Percentiles rank a stretch among this genome's conserved stretches.
These are phyloP conservation scores for Heliamphora pulchella DNA, from an alignment of 179 eudicot species.

Conservation along the genomic window DNA sequence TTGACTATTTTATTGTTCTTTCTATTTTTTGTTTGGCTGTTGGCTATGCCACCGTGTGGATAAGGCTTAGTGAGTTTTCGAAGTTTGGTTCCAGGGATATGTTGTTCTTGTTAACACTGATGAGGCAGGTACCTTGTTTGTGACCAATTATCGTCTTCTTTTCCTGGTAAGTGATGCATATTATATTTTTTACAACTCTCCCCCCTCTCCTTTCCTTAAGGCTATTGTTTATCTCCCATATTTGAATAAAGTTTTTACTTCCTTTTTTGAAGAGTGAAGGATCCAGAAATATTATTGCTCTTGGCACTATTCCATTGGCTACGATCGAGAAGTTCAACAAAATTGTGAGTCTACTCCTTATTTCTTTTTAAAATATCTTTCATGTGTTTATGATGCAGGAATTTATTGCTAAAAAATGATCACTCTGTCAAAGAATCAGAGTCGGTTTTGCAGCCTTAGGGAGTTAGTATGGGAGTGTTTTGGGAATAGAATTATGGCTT, in stretches of 20 bases:
- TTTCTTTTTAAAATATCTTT: neutral
- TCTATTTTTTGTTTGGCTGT: neutral
- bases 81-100: slow-evolving; percentile 47
- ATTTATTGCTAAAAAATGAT: neutral
- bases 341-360: slow-evolving; percentile 45
- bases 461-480: slow-evolving; percentile 6
- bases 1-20: neutral
- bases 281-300: slow-evolving; percentile 66
- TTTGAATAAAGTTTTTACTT: slow-evolving; percentile 6
- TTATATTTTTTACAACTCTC: neutral
- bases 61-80: slow-evolving; percentile 11
- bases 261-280: slow-evolving; percentile 64
- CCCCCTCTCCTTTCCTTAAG: neutral
- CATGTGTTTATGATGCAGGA: neutral
- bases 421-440: neutral
- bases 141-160: slow-evolving; percentile 84
- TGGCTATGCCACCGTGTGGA: neutral
- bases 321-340: slow-evolving; percentile 81
- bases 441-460: neutral
- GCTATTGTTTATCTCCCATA: neutral
- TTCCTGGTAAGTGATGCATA: slow-evolving; percentile 60
- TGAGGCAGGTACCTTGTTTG: slow-evolving; percentile 82
- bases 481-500: neutral
- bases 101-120: slow-evolving; percentile 88
- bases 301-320: slow-evolving; percentile 88